Evolutionary conservation across 2,329 filamentous ascomycete species (phyloP).

Genomic region (Cryphonectria naterciae): DNA sequence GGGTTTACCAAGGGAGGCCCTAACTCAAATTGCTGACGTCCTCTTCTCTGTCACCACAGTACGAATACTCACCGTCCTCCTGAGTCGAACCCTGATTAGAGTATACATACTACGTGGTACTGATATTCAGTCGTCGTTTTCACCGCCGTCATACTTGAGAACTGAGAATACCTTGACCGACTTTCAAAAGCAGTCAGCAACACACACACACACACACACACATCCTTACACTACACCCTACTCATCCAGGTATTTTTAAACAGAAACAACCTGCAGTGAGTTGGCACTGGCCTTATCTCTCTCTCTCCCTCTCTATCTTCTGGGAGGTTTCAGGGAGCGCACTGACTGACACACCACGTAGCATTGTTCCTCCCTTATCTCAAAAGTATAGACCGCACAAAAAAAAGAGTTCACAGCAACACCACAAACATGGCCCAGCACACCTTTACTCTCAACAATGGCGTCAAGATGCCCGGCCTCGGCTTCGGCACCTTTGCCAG

Average conservation of each 20-base stretch:
- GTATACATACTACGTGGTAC: neutral
- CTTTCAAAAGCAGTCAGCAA: slow-evolving; percentile 13
- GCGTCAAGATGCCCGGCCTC: slow-evolving; percentile 63
- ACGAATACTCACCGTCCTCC: neutral
- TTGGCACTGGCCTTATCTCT: neutral
- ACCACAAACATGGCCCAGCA: slow-evolving; percentile 32
- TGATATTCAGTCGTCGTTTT: neutral
- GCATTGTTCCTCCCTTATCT: neutral
- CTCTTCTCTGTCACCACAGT: neutral
- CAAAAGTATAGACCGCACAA: neutral
- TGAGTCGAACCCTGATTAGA: neutral
- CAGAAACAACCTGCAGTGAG: neutral
- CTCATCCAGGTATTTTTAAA: neutral
- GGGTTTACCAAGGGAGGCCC: neutral
- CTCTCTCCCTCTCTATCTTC: neutral
- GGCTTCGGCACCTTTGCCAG: slow-evolving; percentile 71
- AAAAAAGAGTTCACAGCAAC: slow-evolving; percentile 25
- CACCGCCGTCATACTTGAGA: neutral
- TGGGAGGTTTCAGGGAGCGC: too few species aligned
- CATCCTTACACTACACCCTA: slow-evolving; percentile 31
- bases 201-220: slow-evolving; percentile 21
- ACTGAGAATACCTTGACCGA: slow-evolving; percentile 19
- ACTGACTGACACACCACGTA: neutral
- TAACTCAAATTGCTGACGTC: neutral
- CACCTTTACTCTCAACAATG: slow-evolving; percentile 52